Base-by-base conservation (phyloP, 306 rosid species). In the Astragalus glycyphyllos region DNA sequence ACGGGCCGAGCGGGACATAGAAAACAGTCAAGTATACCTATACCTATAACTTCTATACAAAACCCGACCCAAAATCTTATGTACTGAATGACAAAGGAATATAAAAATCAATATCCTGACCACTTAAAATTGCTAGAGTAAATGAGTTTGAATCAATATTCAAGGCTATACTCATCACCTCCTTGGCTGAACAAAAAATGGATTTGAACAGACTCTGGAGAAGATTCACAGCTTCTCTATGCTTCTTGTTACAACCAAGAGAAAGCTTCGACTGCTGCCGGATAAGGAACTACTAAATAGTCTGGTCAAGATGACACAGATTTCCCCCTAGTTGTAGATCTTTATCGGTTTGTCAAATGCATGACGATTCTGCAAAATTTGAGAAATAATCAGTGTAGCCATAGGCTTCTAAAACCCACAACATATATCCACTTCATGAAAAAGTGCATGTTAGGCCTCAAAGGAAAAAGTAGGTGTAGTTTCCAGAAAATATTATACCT, bases 341-440 rank as follows among this genome's bases (percentile, higher is more conserved):
- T 86, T 88, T 29, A 90, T 89, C 9, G 95, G 85, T 82, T 88
- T 90, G 86, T 88, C 97, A 51, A 66, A 86, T 0, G 80, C 68
- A 34, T 85, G 89, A 37, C 92, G 95, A 77, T 83, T 86, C 97
- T 88, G 97, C 85, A 86, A 72, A 77, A 73, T 73, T 68, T 72
- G 56, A 40, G 42, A 76, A 69, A 60, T 45, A 68, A 74, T 55
- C 56, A 68, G 31, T 26, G 3, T 26, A 26, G 31, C 23, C 26
- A 13, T 31, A 47, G 55, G 76, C 49, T 32, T 44, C 10, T 16
- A 48, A 48, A 64, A 50, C 45, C 49, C 7, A 34, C 4, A n/a
- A 11, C 12, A 69, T 14, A 47, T 15, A 45, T 23, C 49, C 47
- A 46, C 54, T 31, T 58, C 38, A 29, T 13, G 40, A 64, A 11